Evolutionary conservation across 768 basidiomycete species (phyloP).

Genomic region (Rhizopogon salebrosus): DNA sequence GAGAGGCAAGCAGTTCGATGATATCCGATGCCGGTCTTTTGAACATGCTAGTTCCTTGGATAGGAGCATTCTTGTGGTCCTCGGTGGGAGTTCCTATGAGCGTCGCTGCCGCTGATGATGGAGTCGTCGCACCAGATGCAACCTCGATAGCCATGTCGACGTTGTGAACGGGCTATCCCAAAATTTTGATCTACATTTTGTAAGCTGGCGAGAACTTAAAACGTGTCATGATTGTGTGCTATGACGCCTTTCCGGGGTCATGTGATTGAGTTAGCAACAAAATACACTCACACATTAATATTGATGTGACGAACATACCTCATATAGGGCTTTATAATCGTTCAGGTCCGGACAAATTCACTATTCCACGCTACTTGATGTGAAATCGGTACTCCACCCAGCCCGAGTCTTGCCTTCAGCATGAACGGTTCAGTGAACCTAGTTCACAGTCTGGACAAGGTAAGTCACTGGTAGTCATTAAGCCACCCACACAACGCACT

Average conservation of each 20-base stretch:
- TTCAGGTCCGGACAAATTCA: too few species aligned
- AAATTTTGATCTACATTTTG: slow-evolving; percentile 1
- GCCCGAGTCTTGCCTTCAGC: too few species aligned
- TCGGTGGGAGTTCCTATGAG: slow-evolving; percentile 28
- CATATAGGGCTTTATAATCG: too few species aligned
- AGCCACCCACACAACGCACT: too few species aligned
- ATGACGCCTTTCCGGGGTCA: slow-evolving; percentile 18
- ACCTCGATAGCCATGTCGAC: slow-evolving; percentile 19
- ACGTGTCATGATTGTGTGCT: slow-evolving; percentile 28
- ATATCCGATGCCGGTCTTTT: slow-evolving; percentile 48
- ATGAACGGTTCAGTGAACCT: too few species aligned
- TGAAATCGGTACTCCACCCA: too few species aligned
- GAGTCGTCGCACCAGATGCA: slow-evolving; percentile 21
- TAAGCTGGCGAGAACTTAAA: slow-evolving; percentile 6
- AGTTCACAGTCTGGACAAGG: too few species aligned
- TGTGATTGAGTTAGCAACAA: too few species aligned
- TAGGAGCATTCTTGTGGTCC: slow-evolving; percentile 19
- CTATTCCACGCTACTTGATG: too few species aligned
- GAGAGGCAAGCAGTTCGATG: slow-evolving; percentile 66
- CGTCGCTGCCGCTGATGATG: slow-evolving; percentile 28
- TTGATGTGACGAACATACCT: too few species aligned
- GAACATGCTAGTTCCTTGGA: slow-evolving; percentile 2
- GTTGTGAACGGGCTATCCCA: not conserved
- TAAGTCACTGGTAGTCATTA: too few species aligned
- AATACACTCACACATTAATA: too few species aligned